Percentiles rank a stretch among this genome's conserved stretches.
phyloP scores from a whole-genome alignment of 371 early-diverging fungal species.

The Apophysomyces elegans region DNA sequence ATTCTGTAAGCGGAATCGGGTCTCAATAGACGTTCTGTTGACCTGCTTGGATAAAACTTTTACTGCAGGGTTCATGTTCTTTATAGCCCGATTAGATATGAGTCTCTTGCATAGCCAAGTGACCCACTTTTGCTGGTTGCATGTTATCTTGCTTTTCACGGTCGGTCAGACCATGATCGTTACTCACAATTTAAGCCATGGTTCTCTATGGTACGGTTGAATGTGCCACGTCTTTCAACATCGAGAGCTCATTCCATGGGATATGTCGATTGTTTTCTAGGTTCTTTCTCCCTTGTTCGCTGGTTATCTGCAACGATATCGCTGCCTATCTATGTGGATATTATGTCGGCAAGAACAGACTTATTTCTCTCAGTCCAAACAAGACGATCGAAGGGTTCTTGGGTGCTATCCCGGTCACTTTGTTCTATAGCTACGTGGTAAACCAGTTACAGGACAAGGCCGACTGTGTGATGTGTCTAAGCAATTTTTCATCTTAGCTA shows the following conservation, averaged over 20 bases:
- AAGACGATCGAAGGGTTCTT: slow-evolving; percentile 42
- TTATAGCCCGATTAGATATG: slow-evolving; percentile 13
- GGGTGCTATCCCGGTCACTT: slow-evolving; percentile 27
- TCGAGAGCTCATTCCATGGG: neutral
- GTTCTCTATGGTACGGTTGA: slow-evolving; percentile 28
- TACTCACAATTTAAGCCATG: slow-evolving; percentile 25
- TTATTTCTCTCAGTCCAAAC: slow-evolving; percentile 28
- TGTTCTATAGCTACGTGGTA: slow-evolving; percentile 23
- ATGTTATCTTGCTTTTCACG: slow-evolving; percentile 29
- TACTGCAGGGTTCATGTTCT: slow-evolving; percentile 16
- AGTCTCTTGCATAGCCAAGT: slow-evolving; percentile 11
- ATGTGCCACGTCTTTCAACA: neutral
- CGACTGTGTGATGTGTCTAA: neutral
- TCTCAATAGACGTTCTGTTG: neutral
- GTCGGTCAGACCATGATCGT: slow-evolving; percentile 30
- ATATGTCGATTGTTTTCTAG: slow-evolving; percentile 6
- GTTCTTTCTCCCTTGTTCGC: slow-evolving; percentile 34
- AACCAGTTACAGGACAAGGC: too few relatives aligned
- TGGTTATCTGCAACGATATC: slow-evolving; percentile 35
- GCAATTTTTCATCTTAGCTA: neutral
- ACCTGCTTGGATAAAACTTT: too few relatives aligned
- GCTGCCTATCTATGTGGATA: slow-evolving; percentile 34
- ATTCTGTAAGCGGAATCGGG: slow-evolving; percentile 3
- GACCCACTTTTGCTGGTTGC: slow-evolving; percentile 33
- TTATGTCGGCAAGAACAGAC: slow-evolving; percentile 15